These are phyloP conservation scores for Vigna radiata DNA, from an alignment of 306 rosid genomes.

Conservation along the genomic window DNA sequence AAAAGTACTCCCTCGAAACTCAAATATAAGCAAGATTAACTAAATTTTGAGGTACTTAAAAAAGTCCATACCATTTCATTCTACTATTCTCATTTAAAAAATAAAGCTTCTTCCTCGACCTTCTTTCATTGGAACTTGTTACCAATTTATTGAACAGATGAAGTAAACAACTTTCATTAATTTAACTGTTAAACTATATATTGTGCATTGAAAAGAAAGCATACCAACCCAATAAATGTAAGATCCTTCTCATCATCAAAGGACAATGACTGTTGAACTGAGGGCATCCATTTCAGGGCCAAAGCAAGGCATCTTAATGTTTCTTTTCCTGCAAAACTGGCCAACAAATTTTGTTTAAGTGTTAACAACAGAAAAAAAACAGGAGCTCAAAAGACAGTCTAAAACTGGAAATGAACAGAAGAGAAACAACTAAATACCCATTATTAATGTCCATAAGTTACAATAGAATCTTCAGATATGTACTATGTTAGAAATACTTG, in stretches of 20 bases:
- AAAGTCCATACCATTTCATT: too few relatives aligned
- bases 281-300: conserved; percentile 90
- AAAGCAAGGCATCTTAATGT: conserved; percentile 95
- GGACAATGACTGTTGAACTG: conserved; percentile 64
- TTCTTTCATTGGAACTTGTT: not conserved
- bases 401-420: conserved; percentile 34
- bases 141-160: not conserved
- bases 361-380: conserved; percentile 4
- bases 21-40: not conserved
- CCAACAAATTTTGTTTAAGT: conserved; percentile 47
- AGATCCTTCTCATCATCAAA: conserved; percentile 86
- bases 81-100: not conserved
- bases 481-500: not conserved
- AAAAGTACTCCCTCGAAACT: not conserved
- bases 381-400: conserved; percentile 3
- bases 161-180: not conserved
- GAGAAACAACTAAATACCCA: conserved; percentile 9
- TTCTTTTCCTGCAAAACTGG: conserved; percentile 97
- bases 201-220: conserved; percentile 68
- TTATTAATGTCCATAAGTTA: conserved; percentile 28
- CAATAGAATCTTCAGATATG: conserved; percentile 21
- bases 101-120: not conserved
- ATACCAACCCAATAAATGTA: conserved; percentile 99
- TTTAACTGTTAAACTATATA: conserved; percentile 21
- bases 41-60: not conserved